phyloP scores from a whole-genome alignment of 257 asterid genomes.

The Salvia hispanica region DNA sequence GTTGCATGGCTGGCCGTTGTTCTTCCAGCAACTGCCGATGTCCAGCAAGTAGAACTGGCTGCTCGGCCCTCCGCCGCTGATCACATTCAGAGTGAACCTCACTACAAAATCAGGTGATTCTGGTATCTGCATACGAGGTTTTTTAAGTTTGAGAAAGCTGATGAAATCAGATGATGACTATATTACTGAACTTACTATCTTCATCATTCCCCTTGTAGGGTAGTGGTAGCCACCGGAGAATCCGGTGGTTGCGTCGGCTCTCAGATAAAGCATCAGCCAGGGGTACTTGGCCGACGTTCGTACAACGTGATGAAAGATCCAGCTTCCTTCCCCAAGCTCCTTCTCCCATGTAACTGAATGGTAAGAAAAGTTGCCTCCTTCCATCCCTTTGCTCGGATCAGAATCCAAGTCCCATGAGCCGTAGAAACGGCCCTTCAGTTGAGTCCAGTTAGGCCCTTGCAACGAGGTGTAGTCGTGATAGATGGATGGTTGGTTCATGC shows the following conservation, averaged over 20 bases:
- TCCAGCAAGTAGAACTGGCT: constrained; percentile 84
- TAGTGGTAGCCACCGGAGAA: constrained; percentile 88
- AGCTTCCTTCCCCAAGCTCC: constrained; percentile 73
- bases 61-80: constrained; percentile 63
- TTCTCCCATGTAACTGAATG: constrained; percentile 78
- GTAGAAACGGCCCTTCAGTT: constrained; percentile 65
- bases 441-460: constrained; percentile 43
- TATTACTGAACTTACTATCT: constrained; percentile 51
- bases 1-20: constrained; percentile 68
- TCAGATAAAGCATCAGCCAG: constrained; percentile 85
- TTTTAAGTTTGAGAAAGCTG: too few species aligned
- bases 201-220: constrained; percentile 78
- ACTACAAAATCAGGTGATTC: constrained; percentile 79
- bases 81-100: constrained; percentile 67
- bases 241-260: constrained; percentile 77
- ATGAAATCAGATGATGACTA: neutral
- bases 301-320: constrained; percentile 68
- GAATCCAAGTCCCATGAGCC: constrained; percentile 63
- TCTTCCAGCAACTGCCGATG: constrained; percentile 97
- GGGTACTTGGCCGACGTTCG: constrained; percentile 77
- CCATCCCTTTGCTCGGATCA: constrained; percentile 33
- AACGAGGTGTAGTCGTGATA: constrained; percentile 67
- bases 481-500: constrained; percentile 78
- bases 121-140: constrained; percentile 53
- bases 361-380: constrained; percentile 42